These are phyloP conservation scores for Aspergillus saccharolyticus DNA, from an alignment of 495 filamentous ascomycete genomes.

Conservation along the genomic window DNA sequence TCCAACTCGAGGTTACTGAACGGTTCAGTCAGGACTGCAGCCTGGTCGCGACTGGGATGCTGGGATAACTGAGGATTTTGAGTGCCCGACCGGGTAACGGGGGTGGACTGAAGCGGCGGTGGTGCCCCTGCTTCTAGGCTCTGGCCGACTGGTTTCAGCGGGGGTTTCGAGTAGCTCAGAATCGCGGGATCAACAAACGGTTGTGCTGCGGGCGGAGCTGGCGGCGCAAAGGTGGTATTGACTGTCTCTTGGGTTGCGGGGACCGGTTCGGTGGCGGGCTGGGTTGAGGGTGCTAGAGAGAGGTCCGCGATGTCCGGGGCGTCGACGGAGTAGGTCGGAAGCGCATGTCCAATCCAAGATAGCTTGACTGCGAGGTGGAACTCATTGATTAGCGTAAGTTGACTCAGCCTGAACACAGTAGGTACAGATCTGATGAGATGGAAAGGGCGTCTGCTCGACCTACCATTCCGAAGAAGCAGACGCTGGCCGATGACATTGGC, in stretches of 20 bases:
- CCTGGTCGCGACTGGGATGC: conserved; percentile 12
- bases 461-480: conserved; percentile 76
- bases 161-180: conserved; percentile 39
- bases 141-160: conserved; percentile 14
- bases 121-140: conserved; percentile 1
- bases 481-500: conserved; percentile 66
- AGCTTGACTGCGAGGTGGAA: conserved; percentile 36
- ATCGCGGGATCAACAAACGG: conserved; percentile 55
- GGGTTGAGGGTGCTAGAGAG: conserved; percentile 41
- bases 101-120: conserved; percentile 4
- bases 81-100: not conserved
- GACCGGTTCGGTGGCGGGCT: conserved; percentile 22
- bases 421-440: not conserved
- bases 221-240: conserved; percentile 1
- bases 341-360: conserved; percentile 43
- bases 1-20: conserved; percentile 41
- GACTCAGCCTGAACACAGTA: too few species aligned
- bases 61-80: conserved; percentile 10
- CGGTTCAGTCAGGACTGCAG: conserved; percentile 34
- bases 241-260: conserved; percentile 15
- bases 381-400: not conserved
- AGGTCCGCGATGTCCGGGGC: conserved; percentile 53
- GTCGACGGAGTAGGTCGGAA: conserved; percentile 48
- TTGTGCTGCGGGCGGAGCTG: conserved; percentile 20
- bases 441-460: conserved; percentile 12